Base-by-base conservation (phyloP, 331 rosid species). In the Dryas integrifolia region DNA sequence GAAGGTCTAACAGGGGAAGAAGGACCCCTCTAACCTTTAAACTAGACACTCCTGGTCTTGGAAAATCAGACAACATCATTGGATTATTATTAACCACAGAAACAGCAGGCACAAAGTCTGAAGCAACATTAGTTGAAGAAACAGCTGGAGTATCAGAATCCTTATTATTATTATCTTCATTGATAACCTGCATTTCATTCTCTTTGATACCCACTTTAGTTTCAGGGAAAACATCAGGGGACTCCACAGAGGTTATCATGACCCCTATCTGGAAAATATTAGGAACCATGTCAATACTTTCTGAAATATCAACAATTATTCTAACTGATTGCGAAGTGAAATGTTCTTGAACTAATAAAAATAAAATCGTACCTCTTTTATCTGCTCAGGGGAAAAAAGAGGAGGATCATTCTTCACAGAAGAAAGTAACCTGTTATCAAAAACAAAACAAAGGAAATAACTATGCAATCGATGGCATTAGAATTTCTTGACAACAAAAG, bases 1-100 rank as follows among this genome's bases (percentile, higher is more conserved):
- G 99, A 79, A 92, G 96, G 81, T 95, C 99, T 35, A 95, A 78
- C 72, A 95, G 82, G 50, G 99, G 99, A 24, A 92, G 86, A 72
- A 86, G 80, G 59, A 76, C 16, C 51, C 92, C 96, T 76, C 96
- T 89, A 67, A 89, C 77, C 87, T 82, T 92, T 21, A 82, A 44
- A 79, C 73, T 83, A 79, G 84, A 79, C 45, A 77, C 84, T 56
- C 87, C 90, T 76, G 86, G 71, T 78, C 72, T 82, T 45, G 71
- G 73, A 63, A 72, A 64, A 11, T 87, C 86, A 0, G 85, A 49
- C 51, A 41, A 79, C 49, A 70, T 57, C 44, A 38, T 40, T 45
- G 56, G 35, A 58, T 62, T 80, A 74, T 56, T 65, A 65, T 80
- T 69, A 49, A 39, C 71, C 41, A 18, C 47, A 38, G 77, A 71